These are phyloP conservation scores for Serendipita indica DNA, from an alignment of 768 basidiomycete genomes.

Conservation along the genomic window DNA sequence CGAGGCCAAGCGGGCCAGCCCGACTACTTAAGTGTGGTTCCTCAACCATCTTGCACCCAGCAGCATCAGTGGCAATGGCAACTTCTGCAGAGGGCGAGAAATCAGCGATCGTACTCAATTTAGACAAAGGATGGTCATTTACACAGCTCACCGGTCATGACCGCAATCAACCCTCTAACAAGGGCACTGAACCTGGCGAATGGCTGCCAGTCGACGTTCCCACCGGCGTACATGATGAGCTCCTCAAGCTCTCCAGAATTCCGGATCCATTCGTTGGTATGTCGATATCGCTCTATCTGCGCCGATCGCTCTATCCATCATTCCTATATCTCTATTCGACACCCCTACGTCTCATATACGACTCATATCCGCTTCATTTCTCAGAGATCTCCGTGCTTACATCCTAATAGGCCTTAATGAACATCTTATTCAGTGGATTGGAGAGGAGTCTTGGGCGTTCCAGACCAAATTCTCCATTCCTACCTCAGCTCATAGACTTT, in stretches of 20 bases:
- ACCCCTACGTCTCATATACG: no score
- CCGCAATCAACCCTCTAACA: constrained; percentile 20
- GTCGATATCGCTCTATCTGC: constrained; percentile 18
- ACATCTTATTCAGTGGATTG: constrained; percentile 90
- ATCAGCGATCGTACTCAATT: neutral
- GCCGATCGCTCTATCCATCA: neutral
- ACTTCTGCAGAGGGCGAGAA: no score
- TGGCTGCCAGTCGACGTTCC: constrained; percentile 58
- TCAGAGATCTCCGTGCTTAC: constrained; percentile 13
- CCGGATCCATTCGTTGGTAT: constrained; percentile 55
- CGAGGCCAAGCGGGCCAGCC: no score
- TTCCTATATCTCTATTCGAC: no score
- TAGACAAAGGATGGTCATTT: constrained; percentile 46
- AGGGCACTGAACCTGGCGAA: constrained; percentile 44
- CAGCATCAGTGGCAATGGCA: no score
- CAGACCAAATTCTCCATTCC: constrained; percentile 44
- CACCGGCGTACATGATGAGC: constrained; percentile 77
- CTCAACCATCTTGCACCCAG: no score
- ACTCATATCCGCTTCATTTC: neutral
- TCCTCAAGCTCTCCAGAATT: constrained; percentile 55
- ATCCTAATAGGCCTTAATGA: constrained; percentile 58
- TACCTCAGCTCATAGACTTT: constrained; percentile 29
- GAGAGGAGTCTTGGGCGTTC: constrained; percentile 78
- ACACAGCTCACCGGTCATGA: constrained; percentile 40
- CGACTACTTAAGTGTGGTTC: no score